These are phyloP conservation scores for Spiraea crenata DNA, from an alignment of 331 rosid genomes.

Conservation along the genomic window DNA sequence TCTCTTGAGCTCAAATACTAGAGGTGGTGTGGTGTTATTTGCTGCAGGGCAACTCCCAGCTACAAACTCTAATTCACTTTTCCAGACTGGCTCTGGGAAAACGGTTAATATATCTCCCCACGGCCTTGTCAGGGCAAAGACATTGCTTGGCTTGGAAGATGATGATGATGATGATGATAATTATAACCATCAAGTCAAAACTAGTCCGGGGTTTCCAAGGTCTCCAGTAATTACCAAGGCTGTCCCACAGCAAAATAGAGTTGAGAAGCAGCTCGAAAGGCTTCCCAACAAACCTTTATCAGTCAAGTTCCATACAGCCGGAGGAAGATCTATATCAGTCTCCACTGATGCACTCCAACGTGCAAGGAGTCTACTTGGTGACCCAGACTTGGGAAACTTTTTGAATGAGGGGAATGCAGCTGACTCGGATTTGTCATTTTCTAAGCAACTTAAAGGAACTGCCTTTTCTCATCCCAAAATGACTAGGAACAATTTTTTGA, in stretches of 20 bases:
- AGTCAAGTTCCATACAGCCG: slow-evolving; percentile 76
- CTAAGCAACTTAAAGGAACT: slow-evolving; percentile 33
- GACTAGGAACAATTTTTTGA: slow-evolving; percentile 24
- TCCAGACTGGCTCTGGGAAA: slow-evolving; percentile 78
- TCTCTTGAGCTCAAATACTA: neutral
- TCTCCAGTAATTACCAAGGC: slow-evolving; percentile 24
- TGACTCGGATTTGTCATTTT: slow-evolving; percentile 30
- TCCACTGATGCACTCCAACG: slow-evolving; percentile 74
- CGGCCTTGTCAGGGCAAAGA: slow-evolving; percentile 68
- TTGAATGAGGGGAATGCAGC: slow-evolving; percentile 43
- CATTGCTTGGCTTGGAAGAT: slow-evolving; percentile 53
- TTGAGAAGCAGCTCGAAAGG: slow-evolving; percentile 32
- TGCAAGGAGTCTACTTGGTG: slow-evolving; percentile 85
- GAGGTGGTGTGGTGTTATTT: neutral
- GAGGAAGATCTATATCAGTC: slow-evolving; percentile 83
- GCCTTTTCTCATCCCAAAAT: slow-evolving; percentile 30
- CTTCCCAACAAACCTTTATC: slow-evolving; percentile 37
- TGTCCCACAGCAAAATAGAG: slow-evolving; percentile 18
- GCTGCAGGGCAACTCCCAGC: neutral
- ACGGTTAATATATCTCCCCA: slow-evolving; percentile 58
- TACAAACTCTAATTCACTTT: slow-evolving; percentile 53
- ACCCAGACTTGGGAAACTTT: slow-evolving; percentile 71
- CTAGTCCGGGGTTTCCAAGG: slow-evolving; percentile 7
- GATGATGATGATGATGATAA: slow-evolving; percentile 29
- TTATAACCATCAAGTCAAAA: too few species aligned